phyloP scores from a whole-genome alignment of 2,329 filamentous ascomycete genomes.

The Cordyceps farinosa region DNA sequence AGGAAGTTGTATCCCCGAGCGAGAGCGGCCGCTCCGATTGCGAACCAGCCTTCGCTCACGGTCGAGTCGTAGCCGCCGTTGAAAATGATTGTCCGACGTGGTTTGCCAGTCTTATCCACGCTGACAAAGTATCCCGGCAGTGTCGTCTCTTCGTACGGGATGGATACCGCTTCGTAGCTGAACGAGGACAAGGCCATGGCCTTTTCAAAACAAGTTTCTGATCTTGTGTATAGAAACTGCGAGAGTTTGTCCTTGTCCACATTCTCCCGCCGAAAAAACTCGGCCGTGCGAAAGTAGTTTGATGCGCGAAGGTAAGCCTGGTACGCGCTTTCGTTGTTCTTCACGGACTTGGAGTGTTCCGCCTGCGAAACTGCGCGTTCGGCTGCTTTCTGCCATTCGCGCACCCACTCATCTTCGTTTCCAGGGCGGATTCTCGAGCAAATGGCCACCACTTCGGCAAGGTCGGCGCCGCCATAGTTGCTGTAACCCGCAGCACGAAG shows the following conservation, averaged over 20 bases:
- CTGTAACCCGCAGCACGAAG: constrained; percentile 14
- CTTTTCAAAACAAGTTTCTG: constrained; percentile 2
- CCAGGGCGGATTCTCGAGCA: constrained; percentile 7
- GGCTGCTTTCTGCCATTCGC: constrained; percentile 3
- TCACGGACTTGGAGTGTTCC: background rate
- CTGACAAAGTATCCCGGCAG: constrained; percentile 9
- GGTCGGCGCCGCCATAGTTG: constrained; percentile 12
- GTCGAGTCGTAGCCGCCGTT: constrained; percentile 15
- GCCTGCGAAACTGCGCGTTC: background rate
- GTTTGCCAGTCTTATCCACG: background rate
- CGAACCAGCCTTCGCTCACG: constrained; percentile 8
- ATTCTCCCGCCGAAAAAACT: constrained; percentile 9
- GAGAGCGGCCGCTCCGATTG: constrained; percentile 6
- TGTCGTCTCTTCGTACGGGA: constrained; percentile 7
- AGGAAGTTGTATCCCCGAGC: constrained; percentile 11
- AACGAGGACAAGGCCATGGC: constrained; percentile 2
- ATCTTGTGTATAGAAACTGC: background rate
- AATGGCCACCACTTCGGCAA: constrained; percentile 12
- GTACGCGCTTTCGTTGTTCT: background rate
- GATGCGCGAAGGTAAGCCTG: constrained; percentile 3
- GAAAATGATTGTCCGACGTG: background rate
- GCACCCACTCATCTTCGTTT: constrained; percentile 10
- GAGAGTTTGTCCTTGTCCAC: background rate
- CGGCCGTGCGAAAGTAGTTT: constrained; percentile 13
- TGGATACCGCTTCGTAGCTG: background rate